Evolutionary conservation across 1,284 basidiomycete genomes (phyloP).

Genomic region (Rhodotorula sp.): DNA sequence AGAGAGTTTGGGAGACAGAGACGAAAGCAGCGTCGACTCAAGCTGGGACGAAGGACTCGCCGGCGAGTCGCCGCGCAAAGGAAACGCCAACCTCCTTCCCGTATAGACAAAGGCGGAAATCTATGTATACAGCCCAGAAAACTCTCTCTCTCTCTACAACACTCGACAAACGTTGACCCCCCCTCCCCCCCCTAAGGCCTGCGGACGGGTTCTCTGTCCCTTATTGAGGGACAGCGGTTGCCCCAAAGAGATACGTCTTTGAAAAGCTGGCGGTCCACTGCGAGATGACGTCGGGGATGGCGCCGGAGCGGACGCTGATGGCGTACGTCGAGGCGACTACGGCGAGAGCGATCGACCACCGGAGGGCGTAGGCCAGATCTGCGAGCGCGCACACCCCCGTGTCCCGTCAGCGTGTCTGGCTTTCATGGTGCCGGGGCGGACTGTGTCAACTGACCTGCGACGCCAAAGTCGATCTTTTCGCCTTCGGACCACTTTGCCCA

Average conservation of each 20-base stretch:
- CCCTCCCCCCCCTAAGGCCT: no score
- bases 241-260: conserved; percentile 9
- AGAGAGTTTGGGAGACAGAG: no score
- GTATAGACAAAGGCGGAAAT: no score
- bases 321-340: conserved; percentile 23
- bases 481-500: conserved; percentile 48
- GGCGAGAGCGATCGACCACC: conserved; percentile 23
- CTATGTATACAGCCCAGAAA: neutral
- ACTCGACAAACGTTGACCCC: no score
- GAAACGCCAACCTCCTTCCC: no score
- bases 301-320: conserved; percentile 19
- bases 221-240: neutral
- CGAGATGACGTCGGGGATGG: conserved; percentile 19
- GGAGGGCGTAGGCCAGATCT: conserved; percentile 30
- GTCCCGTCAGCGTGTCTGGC: no score
- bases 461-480: conserved; percentile 43
- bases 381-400: neutral
- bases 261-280: conserved; percentile 9
- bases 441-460: conserved; percentile 36
- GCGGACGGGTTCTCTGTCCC: no score
- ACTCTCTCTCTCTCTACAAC: neutral
- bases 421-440: no score
- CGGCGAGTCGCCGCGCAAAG: no score
- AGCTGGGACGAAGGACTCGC: no score
- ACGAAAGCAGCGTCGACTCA: no score